phyloP scores from a whole-genome alignment of 164 flowering plant genomes.

The Buxus sempervirens region DNA sequence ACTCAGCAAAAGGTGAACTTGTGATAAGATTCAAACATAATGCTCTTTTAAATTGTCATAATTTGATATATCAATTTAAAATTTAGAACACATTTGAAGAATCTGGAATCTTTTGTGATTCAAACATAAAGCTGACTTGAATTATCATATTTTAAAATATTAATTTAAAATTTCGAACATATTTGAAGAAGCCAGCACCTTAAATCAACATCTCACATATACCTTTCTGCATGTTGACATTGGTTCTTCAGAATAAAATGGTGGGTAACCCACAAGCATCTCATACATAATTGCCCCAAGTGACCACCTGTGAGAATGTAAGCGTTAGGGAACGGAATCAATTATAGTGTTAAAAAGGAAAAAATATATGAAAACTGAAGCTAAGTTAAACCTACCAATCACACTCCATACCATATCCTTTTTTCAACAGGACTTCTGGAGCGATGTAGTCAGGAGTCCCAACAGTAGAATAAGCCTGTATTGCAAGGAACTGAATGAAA shows the following conservation, averaged over 20 bases:
- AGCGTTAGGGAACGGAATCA: neutral
- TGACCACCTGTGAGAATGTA: slow-evolving; percentile 45
- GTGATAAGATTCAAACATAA: no score
- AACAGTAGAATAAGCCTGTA: slow-evolving; percentile 44
- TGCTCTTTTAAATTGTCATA: no score
- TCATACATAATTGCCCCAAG: slow-evolving; percentile 59
- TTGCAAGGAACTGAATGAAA: slow-evolving; percentile 2
- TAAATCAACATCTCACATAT: slow-evolving; percentile 3
- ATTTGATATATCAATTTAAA: no score
- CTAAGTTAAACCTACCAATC: slow-evolving; percentile 30
- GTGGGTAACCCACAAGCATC: slow-evolving; percentile 64
- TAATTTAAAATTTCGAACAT: no score
- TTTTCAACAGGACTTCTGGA: slow-evolving; percentile 38
- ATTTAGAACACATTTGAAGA: no score
- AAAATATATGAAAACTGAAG: neutral
- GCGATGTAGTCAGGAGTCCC: slow-evolving; percentile 45
- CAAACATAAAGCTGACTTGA: no score
- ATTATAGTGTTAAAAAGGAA: neutral
- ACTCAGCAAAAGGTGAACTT: no score
- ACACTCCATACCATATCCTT: slow-evolving; percentile 50
- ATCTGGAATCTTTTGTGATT: no score
- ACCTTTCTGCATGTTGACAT: slow-evolving; percentile 67
- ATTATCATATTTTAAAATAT: no score
- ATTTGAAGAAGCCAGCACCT: no score
- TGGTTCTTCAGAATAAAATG: slow-evolving; percentile 62